Percentiles rank a stretch among this genome's conserved stretches.
Evolutionary conservation across 768 basidiomycete species (phyloP).

Genomic region (Grammothele lineata): DNA sequence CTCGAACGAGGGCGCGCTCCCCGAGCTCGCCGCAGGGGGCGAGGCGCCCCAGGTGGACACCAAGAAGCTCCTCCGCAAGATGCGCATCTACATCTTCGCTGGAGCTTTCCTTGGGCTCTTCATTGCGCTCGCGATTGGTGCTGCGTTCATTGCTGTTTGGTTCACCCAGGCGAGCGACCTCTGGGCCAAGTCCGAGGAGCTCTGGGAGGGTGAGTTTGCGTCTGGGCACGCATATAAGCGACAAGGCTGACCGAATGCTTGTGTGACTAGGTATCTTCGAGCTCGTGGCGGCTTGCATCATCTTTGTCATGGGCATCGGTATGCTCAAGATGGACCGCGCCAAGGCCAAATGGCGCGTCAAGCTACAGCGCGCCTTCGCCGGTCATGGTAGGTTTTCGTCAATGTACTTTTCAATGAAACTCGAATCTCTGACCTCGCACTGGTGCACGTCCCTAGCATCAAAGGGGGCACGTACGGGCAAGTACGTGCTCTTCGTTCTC

Average conservation of each 20-base stretch:
- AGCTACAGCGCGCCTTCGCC: constrained; percentile 76
- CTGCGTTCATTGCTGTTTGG: constrained; percentile 91
- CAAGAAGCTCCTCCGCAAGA: constrained; percentile 54
- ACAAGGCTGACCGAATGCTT: background rate
- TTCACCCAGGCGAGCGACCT: constrained; percentile 86
- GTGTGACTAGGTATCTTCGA: constrained; percentile 54
- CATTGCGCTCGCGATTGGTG: constrained; percentile 79
- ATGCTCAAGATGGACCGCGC: constrained; percentile 96
- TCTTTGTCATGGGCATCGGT: constrained; percentile 89
- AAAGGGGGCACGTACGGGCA: constrained; percentile 46
- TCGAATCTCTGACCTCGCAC: too few relatives aligned
- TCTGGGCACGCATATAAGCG: constrained; percentile 8
- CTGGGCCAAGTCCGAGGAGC: constrained; percentile 77
- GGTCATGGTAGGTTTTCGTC: constrained; percentile 43
- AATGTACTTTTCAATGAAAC: too few relatives aligned
- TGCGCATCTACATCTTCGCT: constrained; percentile 75
- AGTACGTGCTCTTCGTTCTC: constrained; percentile 86
- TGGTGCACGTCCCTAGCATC: too few relatives aligned
- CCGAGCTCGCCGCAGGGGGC: constrained; percentile 18
- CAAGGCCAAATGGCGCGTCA: constrained; percentile 91
- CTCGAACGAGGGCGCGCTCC: constrained; percentile 8
- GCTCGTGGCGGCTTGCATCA: constrained; percentile 71
- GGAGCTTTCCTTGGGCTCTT: constrained; percentile 73
- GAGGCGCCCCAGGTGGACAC: constrained; percentile 22
- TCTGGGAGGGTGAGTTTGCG: constrained; percentile 81